These are phyloP conservation scores for Symbiodinium pilosum DNA, from an alignment of 73 alveolate genomes.

Conservation along the genomic window DNA sequence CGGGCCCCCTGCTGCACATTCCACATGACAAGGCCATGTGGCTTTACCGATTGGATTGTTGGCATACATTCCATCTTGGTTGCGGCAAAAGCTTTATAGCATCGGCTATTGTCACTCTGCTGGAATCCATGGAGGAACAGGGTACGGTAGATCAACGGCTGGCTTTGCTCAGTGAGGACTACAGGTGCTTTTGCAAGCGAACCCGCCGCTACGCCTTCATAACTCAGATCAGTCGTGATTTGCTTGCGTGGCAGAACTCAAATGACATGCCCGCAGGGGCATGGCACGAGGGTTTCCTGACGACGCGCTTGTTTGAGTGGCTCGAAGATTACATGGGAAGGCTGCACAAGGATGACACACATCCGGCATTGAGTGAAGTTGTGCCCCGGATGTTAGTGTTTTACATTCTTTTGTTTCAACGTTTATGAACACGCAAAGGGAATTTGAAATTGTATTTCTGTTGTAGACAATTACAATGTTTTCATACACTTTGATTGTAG, in stretches of 20 bases:
- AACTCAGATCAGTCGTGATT: neutral
- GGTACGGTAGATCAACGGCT: neutral
- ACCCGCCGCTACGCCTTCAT: neutral
- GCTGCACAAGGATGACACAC: neutral
- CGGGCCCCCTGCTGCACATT: neutral
- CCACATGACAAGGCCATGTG: conserved; percentile 10
- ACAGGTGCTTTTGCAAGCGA: neutral
- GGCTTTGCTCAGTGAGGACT: neutral
- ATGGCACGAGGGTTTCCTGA: conserved; percentile 21
- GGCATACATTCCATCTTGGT: conserved; percentile 30
- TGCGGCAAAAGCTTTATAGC: conserved; percentile 14
- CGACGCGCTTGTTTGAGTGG: neutral
- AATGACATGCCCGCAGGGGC: neutral
- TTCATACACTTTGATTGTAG: too few species aligned
- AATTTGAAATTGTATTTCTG: too few species aligned
- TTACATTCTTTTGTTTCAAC: too few species aligned
- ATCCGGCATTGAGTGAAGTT: neutral
- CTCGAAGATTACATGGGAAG: neutral
- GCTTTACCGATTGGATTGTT: neutral
- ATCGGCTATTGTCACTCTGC: neutral
- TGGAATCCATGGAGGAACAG: neutral
- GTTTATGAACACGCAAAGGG: too few species aligned
- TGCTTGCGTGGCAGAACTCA: neutral
- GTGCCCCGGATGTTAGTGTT: neutral
- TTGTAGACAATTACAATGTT: too few species aligned